Base-by-base conservation (phyloP, 108 stramenopile genomes). In the Chaetoceros tenuissimus region DNA sequence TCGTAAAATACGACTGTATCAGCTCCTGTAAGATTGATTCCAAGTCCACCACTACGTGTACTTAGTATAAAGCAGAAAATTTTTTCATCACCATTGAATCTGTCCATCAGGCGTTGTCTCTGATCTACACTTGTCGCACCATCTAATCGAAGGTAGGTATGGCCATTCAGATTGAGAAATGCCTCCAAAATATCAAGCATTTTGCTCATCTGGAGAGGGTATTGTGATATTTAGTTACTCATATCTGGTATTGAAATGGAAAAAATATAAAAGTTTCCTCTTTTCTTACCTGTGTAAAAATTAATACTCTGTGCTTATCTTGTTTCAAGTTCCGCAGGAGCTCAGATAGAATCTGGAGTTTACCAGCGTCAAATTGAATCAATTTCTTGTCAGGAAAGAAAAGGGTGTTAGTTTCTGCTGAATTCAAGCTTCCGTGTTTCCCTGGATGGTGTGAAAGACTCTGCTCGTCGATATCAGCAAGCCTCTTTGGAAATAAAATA, bases 191-290 rank as follows among this genome's bases (percentile, higher is more conserved):
- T 67, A 60, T 96, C 94, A 5, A 99, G 71, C 75, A 98, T 82
- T 49, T 81, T 81, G 51, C 90, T 94, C 96, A 98, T 97, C 67
- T 99, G 98, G n/a, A n/a, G n/a, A n/a, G n/a, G n/a, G n/a, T n/a
- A n/a, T n/a, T n/a, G n/a, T n/a, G n/a, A n/a, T n/a, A n/a, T n/a
- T n/a, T n/a, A n/a, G n/a, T n/a, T n/a, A n/a, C n/a, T n/a, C n/a
- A n/a, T n/a, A n/a, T n/a, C n/a, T n/a, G n/a, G n/a, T n/a, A n/a
- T n/a, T n/a, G n/a, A n/a, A n/a, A n/a, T n/a, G n/a, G n/a, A n/a
- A n/a, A n/a, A n/a, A n/a, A n/a, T n/a, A n/a, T n/a, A n/a, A n/a
- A n/a, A n/a, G n/a, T n/a, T n/a, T n/a, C n/a, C n/a, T n/a, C n/a
- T n/a, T n/a, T n/a, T n/a, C n/a, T n/a, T n/a, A n/a, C n/a, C n/a